These are phyloP conservation scores for Colletotrichum cuscutae DNA, from an alignment of 2,329 filamentous ascomycete genomes.

Conservation along the genomic window DNA sequence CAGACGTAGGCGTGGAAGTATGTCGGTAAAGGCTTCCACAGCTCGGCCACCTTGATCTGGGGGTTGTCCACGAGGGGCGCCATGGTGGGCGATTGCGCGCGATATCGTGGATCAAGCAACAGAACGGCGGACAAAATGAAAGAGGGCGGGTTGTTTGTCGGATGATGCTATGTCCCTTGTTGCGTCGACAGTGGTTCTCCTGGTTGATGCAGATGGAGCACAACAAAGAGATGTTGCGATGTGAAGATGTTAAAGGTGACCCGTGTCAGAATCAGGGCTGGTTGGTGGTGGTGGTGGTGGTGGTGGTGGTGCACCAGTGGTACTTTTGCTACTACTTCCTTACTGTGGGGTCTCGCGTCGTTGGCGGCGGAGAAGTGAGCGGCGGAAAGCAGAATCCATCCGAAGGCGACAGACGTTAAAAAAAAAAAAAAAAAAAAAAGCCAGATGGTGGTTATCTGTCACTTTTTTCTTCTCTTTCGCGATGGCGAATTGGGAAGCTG, in stretches of 20 bases:
- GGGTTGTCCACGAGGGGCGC: constrained; percentile 89
- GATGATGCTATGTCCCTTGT: not conserved
- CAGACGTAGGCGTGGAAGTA: constrained; percentile 89
- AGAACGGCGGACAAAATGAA: not conserved
- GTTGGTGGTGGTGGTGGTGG: not conserved
- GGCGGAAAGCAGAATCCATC: constrained; percentile 4
- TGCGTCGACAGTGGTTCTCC: not conserved
- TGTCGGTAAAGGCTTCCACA: constrained; percentile 86
- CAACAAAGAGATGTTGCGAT: not conserved
- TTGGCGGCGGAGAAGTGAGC: constrained; percentile 8
- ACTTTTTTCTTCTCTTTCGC: constrained; percentile 26
- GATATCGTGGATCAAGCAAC: not conserved
- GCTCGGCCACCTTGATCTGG: constrained; percentile 87
- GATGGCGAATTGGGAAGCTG: constrained; percentile 28
- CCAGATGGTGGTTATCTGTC: constrained; percentile 27
- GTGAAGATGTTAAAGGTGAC: not conserved
- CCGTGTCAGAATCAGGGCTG: constrained; percentile 5
- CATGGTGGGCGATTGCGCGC: constrained; percentile 54
- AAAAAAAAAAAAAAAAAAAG: not conserved
- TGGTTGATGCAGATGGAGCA: constrained; percentile 1
- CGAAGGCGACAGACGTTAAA: not conserved
- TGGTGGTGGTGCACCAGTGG: not conserved
- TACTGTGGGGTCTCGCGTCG: constrained; percentile 8
- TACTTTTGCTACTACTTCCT: too few relatives aligned
- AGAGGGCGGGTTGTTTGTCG: not conserved